Evolutionary conservation across 2,329 filamentous ascomycete species (phyloP).

Genomic region (Geosmithia flava): DNA sequence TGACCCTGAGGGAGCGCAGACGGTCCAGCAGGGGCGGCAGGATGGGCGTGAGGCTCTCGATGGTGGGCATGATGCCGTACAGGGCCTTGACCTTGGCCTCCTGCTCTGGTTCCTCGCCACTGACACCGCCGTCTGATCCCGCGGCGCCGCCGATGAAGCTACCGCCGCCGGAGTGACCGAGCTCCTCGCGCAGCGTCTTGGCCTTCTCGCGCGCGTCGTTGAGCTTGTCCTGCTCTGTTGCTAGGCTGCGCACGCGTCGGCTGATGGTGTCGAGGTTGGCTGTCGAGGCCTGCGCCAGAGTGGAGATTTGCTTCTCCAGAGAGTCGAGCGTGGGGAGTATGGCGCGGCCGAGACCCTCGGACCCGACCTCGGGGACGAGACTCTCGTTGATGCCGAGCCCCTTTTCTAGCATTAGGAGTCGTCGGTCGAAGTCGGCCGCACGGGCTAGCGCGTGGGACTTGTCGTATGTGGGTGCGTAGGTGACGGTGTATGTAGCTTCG

Average conservation of each 20-base stretch:
- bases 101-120: constrained; percentile 50
- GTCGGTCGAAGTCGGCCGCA: constrained; percentile 76
- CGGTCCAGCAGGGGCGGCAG: constrained; percentile 78
- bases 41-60: constrained; percentile 74
- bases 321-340: constrained; percentile 73
- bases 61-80: constrained; percentile 77
- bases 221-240: constrained; percentile 59
- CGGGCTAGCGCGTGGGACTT: constrained; percentile 63
- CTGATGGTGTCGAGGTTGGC: constrained; percentile 62
- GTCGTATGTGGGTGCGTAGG: constrained; percentile 51
- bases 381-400: constrained; percentile 67
- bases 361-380: constrained; percentile 48
- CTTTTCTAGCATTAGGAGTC: constrained; percentile 68
- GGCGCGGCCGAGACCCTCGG: constrained; percentile 47
- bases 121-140: not conserved
- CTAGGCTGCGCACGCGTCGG: constrained; percentile 56
- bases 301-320: constrained; percentile 68
- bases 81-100: constrained; percentile 81
- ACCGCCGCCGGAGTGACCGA: constrained; percentile 30
- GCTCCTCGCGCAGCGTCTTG: constrained; percentile 47
- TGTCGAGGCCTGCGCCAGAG: constrained; percentile 60
- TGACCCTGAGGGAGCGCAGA: constrained; percentile 66
- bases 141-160: constrained; percentile 11
- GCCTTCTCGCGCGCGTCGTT: constrained; percentile 52
- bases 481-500: constrained; percentile 47